These are phyloP conservation scores for Pueraria montana DNA, from an alignment of 306 rosid species.

Conservation along the genomic window DNA sequence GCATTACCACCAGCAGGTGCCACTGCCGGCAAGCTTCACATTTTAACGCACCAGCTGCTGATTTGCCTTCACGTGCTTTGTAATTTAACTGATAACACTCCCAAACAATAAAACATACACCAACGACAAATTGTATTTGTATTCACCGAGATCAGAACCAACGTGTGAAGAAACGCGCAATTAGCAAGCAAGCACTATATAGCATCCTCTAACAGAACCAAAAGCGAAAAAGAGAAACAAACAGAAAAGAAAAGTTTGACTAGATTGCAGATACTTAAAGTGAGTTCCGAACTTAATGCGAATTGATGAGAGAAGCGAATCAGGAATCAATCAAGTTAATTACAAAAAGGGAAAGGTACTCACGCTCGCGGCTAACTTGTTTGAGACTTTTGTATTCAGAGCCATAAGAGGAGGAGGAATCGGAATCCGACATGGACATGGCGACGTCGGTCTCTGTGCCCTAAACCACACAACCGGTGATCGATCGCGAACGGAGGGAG, in stretches of 20 bases:
- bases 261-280: not conserved
- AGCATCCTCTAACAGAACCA: slow-evolving; percentile 10
- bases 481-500: slow-evolving; percentile 36
- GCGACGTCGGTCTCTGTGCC: slow-evolving; percentile 18
- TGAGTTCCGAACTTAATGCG: slow-evolving; percentile 5
- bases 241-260: not conserved
- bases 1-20: slow-evolving; percentile 24
- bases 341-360: slow-evolving; percentile 10
- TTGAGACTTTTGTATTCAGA: slow-evolving; percentile 50
- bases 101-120: slow-evolving; percentile 35
- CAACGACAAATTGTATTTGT: slow-evolving; percentile 4
- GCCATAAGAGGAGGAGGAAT: slow-evolving; percentile 54
- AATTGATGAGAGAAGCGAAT: slow-evolving; percentile 27
- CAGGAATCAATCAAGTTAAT: slow-evolving; percentile 7
- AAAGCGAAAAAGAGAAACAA: not conserved
- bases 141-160: slow-evolving; percentile 42
- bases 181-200: not conserved
- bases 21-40: slow-evolving; percentile 21
- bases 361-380: slow-evolving; percentile 58
- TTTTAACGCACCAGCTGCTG: slow-evolving; percentile 27
- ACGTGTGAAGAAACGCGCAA: not conserved
- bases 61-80: slow-evolving; percentile 17
- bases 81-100: slow-evolving; percentile 35
- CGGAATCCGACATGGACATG: slow-evolving; percentile 57
- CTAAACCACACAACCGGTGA: slow-evolving; percentile 39